phyloP scores from a whole-genome alignment of 371 early-diverging fungal genomes.

The Actinomortierella ambigua region DNA sequence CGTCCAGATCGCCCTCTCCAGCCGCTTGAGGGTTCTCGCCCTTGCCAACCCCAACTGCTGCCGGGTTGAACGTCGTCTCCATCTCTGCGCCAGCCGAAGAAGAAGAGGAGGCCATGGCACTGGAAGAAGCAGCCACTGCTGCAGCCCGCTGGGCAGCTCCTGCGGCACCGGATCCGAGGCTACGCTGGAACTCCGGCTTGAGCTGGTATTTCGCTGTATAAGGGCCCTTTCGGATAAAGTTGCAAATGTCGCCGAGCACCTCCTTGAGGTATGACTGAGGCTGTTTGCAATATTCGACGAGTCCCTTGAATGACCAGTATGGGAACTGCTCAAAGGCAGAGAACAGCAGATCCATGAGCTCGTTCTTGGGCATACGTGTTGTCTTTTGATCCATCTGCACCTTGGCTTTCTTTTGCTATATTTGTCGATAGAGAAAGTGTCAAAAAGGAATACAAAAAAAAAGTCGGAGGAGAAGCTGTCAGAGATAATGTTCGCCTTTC shows the following conservation, averaged over 20 bases:
- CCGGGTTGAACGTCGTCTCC: conserved; percentile 44
- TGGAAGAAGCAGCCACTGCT: background rate
- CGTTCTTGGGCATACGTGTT: conserved; percentile 84
- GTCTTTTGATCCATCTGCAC: conserved; percentile 65
- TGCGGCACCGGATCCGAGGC: conserved; percentile 53
- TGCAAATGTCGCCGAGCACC: conserved; percentile 78
- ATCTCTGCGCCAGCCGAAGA: conserved; percentile 23
- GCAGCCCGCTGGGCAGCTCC: conserved; percentile 42
- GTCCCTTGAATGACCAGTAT: conserved; percentile 88
- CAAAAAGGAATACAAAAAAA: background rate
- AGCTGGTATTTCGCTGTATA: conserved; percentile 84
- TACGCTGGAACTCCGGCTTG: conserved; percentile 77
- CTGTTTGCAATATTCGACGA: conserved; percentile 83
- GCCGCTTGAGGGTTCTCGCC: conserved; percentile 40
- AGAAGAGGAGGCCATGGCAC: background rate
- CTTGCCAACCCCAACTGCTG: conserved; percentile 33
- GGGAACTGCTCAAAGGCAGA: conserved; percentile 76
- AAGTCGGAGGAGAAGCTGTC: background rate
- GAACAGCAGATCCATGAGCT: conserved; percentile 86
- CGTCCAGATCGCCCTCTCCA: conserved; percentile 48
- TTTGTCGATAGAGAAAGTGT: background rate
- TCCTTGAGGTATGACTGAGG: conserved; percentile 86
- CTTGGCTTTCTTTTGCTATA: conserved; percentile 51
- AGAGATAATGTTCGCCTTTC: conserved; percentile 39
- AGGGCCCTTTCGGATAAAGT: conserved; percentile 83